Percentiles rank a stretch among this genome's conserved stretches.
These are phyloP conservation scores for Apostasia shenzhenica DNA, from an alignment of 106 monocot genomes.

Conservation along the genomic window DNA sequence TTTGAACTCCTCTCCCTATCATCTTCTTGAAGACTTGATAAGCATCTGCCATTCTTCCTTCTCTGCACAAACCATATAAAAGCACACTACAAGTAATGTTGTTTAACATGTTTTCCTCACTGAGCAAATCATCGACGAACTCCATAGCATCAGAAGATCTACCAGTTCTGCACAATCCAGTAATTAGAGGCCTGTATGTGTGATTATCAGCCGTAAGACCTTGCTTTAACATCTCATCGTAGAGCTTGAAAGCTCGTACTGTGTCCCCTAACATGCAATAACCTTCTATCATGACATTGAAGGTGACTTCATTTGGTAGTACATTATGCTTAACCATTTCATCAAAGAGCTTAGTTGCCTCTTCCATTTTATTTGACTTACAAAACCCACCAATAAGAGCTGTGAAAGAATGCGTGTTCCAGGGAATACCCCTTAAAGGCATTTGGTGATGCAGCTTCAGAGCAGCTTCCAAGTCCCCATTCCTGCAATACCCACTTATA, in stretches of 20 bases:
- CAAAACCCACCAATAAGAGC: slow-evolving; percentile 75
- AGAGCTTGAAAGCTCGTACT: slow-evolving; percentile 55
- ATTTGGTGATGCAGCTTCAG: slow-evolving; percentile 66
- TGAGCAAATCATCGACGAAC: slow-evolving; percentile 48
- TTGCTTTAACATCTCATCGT: slow-evolving; percentile 55
- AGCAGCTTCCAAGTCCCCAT: slow-evolving; percentile 43
- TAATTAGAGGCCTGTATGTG: slow-evolving; percentile 75
- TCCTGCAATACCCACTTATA: slow-evolving; percentile 67
- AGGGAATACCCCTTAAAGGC: slow-evolving; percentile 33
- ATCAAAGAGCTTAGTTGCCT: slow-evolving; percentile 55
- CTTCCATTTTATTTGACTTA: slow-evolving; percentile 44
- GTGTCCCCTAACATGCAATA: slow-evolving; percentile 57
- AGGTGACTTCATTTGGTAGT: slow-evolving; percentile 79
- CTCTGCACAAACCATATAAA: slow-evolving; percentile 68
- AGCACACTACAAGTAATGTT: slow-evolving; percentile 58
- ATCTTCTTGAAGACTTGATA: slow-evolving; percentile 44
- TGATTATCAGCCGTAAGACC: slow-evolving; percentile 73
- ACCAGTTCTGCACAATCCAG: slow-evolving; percentile 49
- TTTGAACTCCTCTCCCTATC: slow-evolving; percentile 39
- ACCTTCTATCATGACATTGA: slow-evolving; percentile 97
- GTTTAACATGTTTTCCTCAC: slow-evolving; percentile 33
- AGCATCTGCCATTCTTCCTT: slow-evolving; percentile 59
- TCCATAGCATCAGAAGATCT: slow-evolving; percentile 53
- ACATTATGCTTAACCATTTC: slow-evolving; percentile 59
- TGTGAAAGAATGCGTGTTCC: slow-evolving; percentile 71